Evolutionary conservation across 306 rosid genomes (phyloP).

Genomic region (Medicago ruthenica): DNA sequence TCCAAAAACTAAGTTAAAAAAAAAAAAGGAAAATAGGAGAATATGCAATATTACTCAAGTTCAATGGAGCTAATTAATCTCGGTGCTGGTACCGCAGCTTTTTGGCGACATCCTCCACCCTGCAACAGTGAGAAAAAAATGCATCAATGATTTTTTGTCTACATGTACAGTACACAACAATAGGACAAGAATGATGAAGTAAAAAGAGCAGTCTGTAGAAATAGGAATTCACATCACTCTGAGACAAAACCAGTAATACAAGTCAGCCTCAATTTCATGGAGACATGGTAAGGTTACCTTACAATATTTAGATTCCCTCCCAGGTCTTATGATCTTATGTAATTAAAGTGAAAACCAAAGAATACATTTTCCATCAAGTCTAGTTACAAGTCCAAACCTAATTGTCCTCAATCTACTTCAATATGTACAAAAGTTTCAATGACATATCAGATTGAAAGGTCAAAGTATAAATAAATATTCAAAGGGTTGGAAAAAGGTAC

Average conservation of each 20-base stretch:
- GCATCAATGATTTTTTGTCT: slow-evolving; percentile 22
- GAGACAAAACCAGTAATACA: slow-evolving; percentile 13
- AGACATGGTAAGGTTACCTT: background rate
- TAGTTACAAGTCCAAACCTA: background rate
- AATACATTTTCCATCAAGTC: background rate
- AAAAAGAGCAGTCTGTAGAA: slow-evolving; percentile 3
- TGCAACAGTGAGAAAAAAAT: slow-evolving; percentile 43
- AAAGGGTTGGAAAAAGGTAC: background rate
- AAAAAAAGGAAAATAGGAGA: slow-evolving; percentile 9
- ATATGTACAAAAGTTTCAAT: no score
- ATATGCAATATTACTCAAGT: slow-evolving; percentile 74
- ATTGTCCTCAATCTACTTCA: no score
- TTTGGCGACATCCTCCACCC: slow-evolving; percentile 92
- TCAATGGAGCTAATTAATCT: slow-evolving; percentile 88
- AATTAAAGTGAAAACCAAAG: background rate
- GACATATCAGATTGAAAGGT: slow-evolving; percentile 5
- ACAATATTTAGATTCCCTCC: slow-evolving; percentile 17
- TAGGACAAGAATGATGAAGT: slow-evolving; percentile 11
- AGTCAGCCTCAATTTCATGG: background rate
- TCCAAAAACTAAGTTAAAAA: background rate
- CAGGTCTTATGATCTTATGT: slow-evolving; percentile 6
- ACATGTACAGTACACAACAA: background rate
- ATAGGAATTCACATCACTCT: slow-evolving; percentile 3
- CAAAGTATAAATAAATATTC: background rate
- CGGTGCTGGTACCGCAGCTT: slow-evolving; percentile 66